These are phyloP conservation scores for Penicillium sp. DNA, from an alignment of 2,329 filamentous ascomycete species.

Conservation along the genomic window DNA sequence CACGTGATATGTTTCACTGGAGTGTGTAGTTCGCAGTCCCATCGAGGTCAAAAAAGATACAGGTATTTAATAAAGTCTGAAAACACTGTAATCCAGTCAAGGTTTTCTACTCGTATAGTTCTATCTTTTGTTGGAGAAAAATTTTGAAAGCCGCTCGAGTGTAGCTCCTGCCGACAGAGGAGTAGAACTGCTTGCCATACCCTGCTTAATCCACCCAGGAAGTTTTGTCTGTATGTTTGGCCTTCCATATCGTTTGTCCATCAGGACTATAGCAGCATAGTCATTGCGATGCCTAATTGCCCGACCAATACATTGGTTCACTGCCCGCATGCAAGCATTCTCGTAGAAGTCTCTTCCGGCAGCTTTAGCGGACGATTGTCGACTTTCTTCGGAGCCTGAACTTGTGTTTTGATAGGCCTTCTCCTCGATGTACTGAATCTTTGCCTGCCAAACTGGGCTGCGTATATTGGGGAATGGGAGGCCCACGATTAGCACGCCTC, in stretches of 20 bases:
- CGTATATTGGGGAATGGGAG: slow-evolving; percentile 91
- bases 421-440: slow-evolving; percentile 82
- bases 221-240: slow-evolving; percentile 77
- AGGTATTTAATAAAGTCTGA: no score
- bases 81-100: no score
- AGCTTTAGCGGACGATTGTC: slow-evolving; percentile 45
- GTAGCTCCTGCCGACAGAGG: slow-evolving; percentile 31
- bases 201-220: slow-evolving; percentile 84
- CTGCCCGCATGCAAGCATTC: slow-evolving; percentile 93
- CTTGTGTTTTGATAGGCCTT: slow-evolving; percentile 47
- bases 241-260: slow-evolving; percentile 79
- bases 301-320: slow-evolving; percentile 94
- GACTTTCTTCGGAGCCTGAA: slow-evolving; percentile 33
- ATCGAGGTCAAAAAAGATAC: no score
- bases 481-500: slow-evolving; percentile 89
- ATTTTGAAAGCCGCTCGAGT: slow-evolving; percentile 37
- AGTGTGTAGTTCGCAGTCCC: no score
- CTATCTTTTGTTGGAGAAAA: slow-evolving; percentile 32
- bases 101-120: not conserved
- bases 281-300: slow-evolving; percentile 87
- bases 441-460: slow-evolving; percentile 90
- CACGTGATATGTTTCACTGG: slow-evolving; percentile 12
- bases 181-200: slow-evolving; percentile 51
- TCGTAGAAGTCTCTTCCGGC: slow-evolving; percentile 82
- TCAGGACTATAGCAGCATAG: slow-evolving; percentile 86